Evolutionary conservation across 1,284 basidiomycete species (phyloP).

Genomic region (Neotropicomus parvogracilis): DNA sequence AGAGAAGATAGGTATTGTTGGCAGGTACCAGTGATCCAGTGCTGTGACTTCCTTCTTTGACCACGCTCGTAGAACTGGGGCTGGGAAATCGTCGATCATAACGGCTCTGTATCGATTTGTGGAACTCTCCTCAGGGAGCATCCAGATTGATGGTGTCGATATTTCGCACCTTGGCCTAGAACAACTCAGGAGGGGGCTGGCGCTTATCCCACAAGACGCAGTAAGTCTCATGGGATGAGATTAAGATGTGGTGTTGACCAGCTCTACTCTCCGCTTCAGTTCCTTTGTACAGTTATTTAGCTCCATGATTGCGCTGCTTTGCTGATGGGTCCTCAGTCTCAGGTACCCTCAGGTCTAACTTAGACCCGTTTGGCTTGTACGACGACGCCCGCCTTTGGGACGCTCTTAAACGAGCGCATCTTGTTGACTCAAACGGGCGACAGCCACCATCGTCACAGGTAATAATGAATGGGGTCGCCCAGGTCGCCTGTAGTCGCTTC

Average conservation of each 20-base stretch:
- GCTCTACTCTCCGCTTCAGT: conserved; percentile 6
- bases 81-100: conserved; percentile 72
- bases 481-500: conserved; percentile 49
- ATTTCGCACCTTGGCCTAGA: conserved; percentile 64
- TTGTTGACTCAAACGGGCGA: conserved; percentile 50
- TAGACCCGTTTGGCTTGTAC: conserved; percentile 75
- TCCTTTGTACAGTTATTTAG: conserved; percentile 18
- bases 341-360: conserved; percentile 76
- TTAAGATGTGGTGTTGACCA: background rate
- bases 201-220: conserved; percentile 90
- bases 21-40: conserved; percentile 39
- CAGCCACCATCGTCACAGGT: background rate
- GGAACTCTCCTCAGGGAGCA: conserved; percentile 63
- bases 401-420: conserved; percentile 74
- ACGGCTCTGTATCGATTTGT: conserved; percentile 56
- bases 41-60: conserved; percentile 4
- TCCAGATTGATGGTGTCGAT: conserved; percentile 64
- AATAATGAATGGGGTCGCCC: background rate
- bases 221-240: conserved; percentile 40
- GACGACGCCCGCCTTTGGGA: conserved; percentile 80
- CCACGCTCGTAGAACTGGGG: conserved; percentile 54
- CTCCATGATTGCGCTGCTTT: background rate
- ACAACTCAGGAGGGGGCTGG: conserved; percentile 63
- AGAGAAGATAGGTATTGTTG: conserved; percentile 89
- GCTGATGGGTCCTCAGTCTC: conserved; percentile 46